Evolutionary conservation across 306 rosid genomes (phyloP).

Genomic region (Glycine latifolia): DNA sequence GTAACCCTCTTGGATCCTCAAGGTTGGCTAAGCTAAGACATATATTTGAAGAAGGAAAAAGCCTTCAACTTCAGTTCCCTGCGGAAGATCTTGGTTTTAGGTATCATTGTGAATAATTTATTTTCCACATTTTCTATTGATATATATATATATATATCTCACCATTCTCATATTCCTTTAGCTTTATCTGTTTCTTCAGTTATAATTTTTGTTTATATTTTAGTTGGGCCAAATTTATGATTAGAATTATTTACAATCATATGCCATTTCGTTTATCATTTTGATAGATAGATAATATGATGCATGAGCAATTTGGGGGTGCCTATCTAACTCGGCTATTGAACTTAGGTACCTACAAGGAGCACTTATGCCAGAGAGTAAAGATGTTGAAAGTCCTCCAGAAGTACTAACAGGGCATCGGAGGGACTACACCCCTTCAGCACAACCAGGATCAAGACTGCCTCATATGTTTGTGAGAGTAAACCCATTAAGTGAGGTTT

Average conservation of each 20-base stretch:
- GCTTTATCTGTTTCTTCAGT: conserved; percentile 27
- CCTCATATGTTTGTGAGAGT: conserved; percentile 85
- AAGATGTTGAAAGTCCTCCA: conserved; percentile 47
- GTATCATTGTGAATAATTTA: conserved; percentile 51
- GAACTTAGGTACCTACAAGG: conserved; percentile 77
- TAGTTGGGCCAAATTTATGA: conserved; percentile 30
- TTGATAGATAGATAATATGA: conserved; percentile 39
- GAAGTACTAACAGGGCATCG: conserved; percentile 74
- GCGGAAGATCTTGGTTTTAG: conserved; percentile 98
- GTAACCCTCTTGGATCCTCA: conserved; percentile 78
- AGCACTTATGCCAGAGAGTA: conserved; percentile 67
- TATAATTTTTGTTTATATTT: conserved; percentile 9
- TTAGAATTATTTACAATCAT: conserved; percentile 33
- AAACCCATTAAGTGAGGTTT: conserved; percentile 64
- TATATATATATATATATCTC: background rate
- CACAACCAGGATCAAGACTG: conserved; percentile 84
- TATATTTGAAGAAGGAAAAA: conserved; percentile 94
- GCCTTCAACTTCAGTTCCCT: conserved; percentile 98
- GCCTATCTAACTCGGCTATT: conserved; percentile 50
- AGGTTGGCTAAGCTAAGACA: conserved; percentile 78
- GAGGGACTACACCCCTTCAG: conserved; percentile 82
- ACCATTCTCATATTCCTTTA: conserved; percentile 27
- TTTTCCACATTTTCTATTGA: conserved; percentile 8
- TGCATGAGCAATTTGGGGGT: conserved; percentile 36
- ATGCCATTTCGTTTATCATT: conserved; percentile 25